Evolutionary conservation across 1,284 basidiomycete genomes (phyloP).

Genomic region (Tilletia caries): DNA sequence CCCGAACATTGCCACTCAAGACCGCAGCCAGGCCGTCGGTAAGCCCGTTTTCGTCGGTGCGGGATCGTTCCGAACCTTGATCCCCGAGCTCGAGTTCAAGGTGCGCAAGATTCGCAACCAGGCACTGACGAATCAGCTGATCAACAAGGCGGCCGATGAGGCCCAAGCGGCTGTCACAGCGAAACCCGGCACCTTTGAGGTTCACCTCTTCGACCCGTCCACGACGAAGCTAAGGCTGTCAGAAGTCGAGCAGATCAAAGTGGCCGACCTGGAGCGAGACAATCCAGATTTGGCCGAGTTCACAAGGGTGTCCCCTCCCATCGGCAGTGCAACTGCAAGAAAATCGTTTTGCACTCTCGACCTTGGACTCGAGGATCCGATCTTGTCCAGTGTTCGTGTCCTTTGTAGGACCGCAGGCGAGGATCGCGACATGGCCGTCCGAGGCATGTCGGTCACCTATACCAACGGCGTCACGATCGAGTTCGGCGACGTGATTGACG

Average conservation of each 20-base stretch:
- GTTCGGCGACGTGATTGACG: background rate
- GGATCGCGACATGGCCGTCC: background rate
- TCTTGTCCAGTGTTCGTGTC: background rate
- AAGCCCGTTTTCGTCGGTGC: conserved; percentile 7
- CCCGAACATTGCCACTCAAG: conserved; percentile 4
- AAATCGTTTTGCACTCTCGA: background rate
- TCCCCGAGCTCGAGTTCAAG: conserved; percentile 15
- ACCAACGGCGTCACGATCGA: background rate
- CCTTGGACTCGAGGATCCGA: background rate
- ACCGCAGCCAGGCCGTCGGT: background rate
- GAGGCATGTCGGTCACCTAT: background rate
- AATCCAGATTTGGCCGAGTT: background rate
- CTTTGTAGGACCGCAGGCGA: background rate
- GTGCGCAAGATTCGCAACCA: conserved; percentile 10
- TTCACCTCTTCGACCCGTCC: background rate
- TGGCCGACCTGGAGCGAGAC: background rate
- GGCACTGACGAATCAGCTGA: background rate
- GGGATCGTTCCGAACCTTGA: conserved; percentile 10
- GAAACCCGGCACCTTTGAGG: background rate
- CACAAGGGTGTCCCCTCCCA: background rate
- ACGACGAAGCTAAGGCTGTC: background rate
- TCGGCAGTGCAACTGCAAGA: background rate
- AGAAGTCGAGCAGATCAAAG: conserved; percentile 5
- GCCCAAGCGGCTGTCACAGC: background rate
- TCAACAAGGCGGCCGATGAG: conserved; percentile 1